Base-by-base conservation (phyloP, 2,329 filamentous ascomycete genomes). In the Scedosporium aurantiacum region DNA sequence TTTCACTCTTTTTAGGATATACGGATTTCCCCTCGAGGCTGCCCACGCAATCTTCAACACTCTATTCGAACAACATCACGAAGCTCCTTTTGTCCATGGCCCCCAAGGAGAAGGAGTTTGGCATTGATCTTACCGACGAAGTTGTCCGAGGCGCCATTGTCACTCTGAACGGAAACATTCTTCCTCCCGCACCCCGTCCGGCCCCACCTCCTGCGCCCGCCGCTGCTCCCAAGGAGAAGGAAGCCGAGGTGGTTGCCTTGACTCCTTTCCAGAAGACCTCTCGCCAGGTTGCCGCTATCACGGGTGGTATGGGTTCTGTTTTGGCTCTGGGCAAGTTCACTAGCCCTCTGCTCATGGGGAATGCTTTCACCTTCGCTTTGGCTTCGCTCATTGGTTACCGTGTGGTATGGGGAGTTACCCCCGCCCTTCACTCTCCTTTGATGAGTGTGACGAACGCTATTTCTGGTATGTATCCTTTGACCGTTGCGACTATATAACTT, bases 361-460 rank as follows among this genome's bases (percentile, higher is more conserved):
- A 96, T 68, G 84, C 87, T 56, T 93, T 96, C 70, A 92, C 89
- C 0, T 94, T 94, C 72, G 86, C 87, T 16, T 78, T 96, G 55
- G 90, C 91, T 57, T 89, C 90, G 67, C 76, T 96, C 28, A 91
- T 96, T 65, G 91, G 91, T 6, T 96, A 96, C 69, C 84, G 91
- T 57, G 90, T 90, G 5, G 89, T 96, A 25, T 96, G 91, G 91
- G 90, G 90, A 60, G 91, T 96, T 12, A 77, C 79, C 0, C 91
- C 91, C 6, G 90, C 91, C 41, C 79, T 96, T 4, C 91, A 96
- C 72, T 93, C 89, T 1, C 91, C 91, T 1, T 76, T 96, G 4
- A 96, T 96, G 91, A 92, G 88, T 66, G 91, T 95, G 41, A 96
- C 91, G 6, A 96, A 96, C 71, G 91, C 91, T 28, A 96, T 96